Conservation (phyloP, 306 rosid species). For the Delonix regia region DNA sequence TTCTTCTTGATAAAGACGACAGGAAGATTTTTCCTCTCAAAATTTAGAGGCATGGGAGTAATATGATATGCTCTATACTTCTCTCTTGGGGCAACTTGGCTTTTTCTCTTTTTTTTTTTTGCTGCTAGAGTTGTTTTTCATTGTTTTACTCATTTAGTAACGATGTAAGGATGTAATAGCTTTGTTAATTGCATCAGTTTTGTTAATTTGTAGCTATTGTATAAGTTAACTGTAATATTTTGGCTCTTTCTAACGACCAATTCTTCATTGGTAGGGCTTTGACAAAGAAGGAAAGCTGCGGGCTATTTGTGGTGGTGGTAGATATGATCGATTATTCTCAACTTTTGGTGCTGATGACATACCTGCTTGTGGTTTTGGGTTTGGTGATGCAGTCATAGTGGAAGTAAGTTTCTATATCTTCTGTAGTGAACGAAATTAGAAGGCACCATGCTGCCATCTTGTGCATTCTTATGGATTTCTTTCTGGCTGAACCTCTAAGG, state of each 20-base stretch:
- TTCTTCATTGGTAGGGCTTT: slow-evolving; percentile 67
- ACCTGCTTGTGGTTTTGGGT: slow-evolving; percentile 97
- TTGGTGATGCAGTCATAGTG: slow-evolving; percentile 96
- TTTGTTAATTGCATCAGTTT: slow-evolving; percentile 21
- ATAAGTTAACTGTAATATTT: slow-evolving; percentile 25
- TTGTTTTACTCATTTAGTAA: slow-evolving; percentile 20
- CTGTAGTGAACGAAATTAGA: slow-evolving; percentile 19
- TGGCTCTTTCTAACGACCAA: slow-evolving; percentile 31
- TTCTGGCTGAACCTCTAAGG: background rate
- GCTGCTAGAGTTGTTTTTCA: slow-evolving; percentile 24
- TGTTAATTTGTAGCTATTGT: slow-evolving; percentile 21
- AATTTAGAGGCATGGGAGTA: slow-evolving; percentile 23
- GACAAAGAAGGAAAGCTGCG: slow-evolving; percentile 93
- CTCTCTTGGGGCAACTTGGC: background rate
- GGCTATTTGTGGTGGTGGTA: slow-evolving; percentile 97
- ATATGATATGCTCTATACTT: slow-evolving; percentile 9
- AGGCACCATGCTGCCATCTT: slow-evolving; percentile 18
- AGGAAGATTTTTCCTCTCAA: background rate
- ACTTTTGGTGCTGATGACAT: slow-evolving; percentile 90
- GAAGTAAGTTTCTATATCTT: slow-evolving; percentile 66
- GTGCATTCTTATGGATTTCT: slow-evolving; percentile 24
- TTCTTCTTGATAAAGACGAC: slow-evolving; percentile 6
- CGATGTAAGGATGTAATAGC: background rate
- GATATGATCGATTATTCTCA: slow-evolving; percentile 89
- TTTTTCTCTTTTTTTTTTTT: too few relatives aligned